These are phyloP conservation scores for Tillandsia leiboldiana DNA, from an alignment of 176 grass and related monocot species.

Conservation along the genomic window DNA sequence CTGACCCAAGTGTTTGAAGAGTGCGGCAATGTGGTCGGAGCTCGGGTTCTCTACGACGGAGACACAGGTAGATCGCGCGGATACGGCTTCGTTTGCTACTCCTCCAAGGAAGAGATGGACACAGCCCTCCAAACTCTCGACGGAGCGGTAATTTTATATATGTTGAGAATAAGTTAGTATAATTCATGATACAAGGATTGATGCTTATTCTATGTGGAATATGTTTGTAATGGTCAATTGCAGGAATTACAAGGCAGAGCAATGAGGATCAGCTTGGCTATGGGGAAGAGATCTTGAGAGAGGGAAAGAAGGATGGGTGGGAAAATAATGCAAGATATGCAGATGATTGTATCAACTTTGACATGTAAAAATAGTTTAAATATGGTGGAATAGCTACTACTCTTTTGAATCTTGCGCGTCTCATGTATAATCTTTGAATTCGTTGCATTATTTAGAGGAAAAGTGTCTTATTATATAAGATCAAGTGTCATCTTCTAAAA, in stretches of 20 bases:
- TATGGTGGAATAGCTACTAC: background rate
- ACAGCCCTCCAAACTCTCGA: conserved; percentile 55
- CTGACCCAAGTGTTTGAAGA: conserved; percentile 44
- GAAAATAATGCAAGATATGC: background rate
- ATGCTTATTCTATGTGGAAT: background rate
- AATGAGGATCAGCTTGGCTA: conserved; percentile 59
- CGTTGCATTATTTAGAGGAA: background rate
- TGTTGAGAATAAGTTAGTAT: background rate
- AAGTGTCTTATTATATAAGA: background rate
- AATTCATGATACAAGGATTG: background rate
- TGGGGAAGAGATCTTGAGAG: conserved; percentile 40
- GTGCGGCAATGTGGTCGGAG: conserved; percentile 62
- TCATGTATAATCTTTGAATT: conserved; percentile 1
- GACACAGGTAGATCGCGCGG: conserved; percentile 67
- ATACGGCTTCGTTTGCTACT: conserved; percentile 87
- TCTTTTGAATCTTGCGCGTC: background rate
- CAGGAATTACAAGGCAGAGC: conserved; percentile 79
- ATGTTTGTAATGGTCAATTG: conserved; percentile 1
- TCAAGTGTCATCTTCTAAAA: too few relatives aligned
- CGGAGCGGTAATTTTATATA: conserved; percentile 38
- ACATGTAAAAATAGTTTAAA: background rate
- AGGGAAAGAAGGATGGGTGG: background rate
- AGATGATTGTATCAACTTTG: background rate
- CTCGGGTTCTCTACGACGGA: conserved; percentile 69
- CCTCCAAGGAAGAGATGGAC: conserved; percentile 83